A percentile compares a stretch with the other conserved stretches of the same genome.
Evolutionary conservation across 495 filamentous ascomycete species (phyloP).

Genomic region (Cercophora scortea): DNA sequence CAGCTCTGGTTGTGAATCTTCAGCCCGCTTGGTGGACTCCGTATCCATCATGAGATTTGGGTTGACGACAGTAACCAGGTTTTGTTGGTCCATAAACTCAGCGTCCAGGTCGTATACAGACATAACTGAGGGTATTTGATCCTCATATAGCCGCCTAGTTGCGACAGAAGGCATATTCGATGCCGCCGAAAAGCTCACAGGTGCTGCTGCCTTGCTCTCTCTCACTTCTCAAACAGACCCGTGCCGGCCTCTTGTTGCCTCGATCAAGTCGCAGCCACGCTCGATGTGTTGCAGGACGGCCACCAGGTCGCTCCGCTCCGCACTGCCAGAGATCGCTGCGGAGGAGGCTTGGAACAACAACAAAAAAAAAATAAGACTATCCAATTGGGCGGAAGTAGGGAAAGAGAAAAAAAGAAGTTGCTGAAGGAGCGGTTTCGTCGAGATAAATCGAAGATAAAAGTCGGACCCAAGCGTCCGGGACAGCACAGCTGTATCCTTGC

Average conservation of each 20-base stretch:
- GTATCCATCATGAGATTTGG: constrained; percentile 32
- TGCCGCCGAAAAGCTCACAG: constrained; percentile 1
- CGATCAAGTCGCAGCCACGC: constrained; percentile 17
- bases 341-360: not conserved
- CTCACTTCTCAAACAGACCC: constrained; percentile 3
- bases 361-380: not conserved
- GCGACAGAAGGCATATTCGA: constrained; percentile 48
- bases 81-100: constrained; percentile 35
- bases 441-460: constrained; percentile 1
- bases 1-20: constrained; percentile 23
- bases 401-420: not conserved
- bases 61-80: constrained; percentile 36
- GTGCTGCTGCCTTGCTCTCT: not conserved
- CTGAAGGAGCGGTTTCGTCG: constrained; percentile 1
- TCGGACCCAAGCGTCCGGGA: constrained; percentile 11
- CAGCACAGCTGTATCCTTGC: constrained; percentile 30
- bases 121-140: constrained; percentile 67
- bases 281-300: constrained; percentile 10
- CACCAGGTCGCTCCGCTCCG: constrained; percentile 10
- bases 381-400: constrained; percentile 1
- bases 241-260: constrained; percentile 8
- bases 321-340: constrained; percentile 7
- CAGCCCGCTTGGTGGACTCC: constrained; percentile 23
- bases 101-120: constrained; percentile 54
- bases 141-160: constrained; percentile 46